Evolutionary conservation across 176 grass and related monocot species (phyloP).

Genomic region (Avena eriantha): DNA sequence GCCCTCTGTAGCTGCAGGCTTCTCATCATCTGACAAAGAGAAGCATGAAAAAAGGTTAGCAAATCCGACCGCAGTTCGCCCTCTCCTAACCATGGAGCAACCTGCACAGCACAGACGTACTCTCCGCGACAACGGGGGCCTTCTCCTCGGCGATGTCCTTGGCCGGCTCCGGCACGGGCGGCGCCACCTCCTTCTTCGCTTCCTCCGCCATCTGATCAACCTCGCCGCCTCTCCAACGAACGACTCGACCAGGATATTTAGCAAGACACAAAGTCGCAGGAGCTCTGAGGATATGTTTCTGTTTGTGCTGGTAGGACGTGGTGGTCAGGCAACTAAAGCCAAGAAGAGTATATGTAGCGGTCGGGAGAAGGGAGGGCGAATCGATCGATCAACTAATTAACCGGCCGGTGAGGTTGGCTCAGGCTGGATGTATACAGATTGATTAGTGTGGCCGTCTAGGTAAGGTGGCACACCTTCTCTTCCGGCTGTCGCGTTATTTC

Average conservation of each 20-base stretch:
- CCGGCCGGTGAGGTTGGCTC: not conserved
- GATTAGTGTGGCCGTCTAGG: constrained; percentile 4
- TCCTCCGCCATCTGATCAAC: constrained; percentile 48
- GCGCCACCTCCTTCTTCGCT: constrained; percentile 41
- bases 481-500: not conserved
- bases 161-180: constrained; percentile 21
- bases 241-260: not conserved
- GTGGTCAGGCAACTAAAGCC: not conserved
- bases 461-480: not conserved
- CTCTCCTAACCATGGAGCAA: not conserved
- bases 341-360: constrained; percentile 4
- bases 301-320: constrained; percentile 9
- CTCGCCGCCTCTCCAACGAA: not conserved
- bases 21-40: constrained; percentile 43
- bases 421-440: not conserved
- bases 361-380: not conserved
- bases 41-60: constrained; percentile 20
- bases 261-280: not conserved
- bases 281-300: not conserved
- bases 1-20: constrained; percentile 35
- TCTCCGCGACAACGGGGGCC: constrained; percentile 36
- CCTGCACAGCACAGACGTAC: constrained; percentile 31
- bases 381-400: not conserved
- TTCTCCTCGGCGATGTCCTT: constrained; percentile 63
- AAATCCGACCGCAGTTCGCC: constrained; percentile 5